A percentile compares a stretch with the other conserved stretches of the same genome.
These are phyloP conservation scores for Saururus chinensis DNA, from an alignment of 164 flowering plant genomes.

Conservation along the genomic window DNA sequence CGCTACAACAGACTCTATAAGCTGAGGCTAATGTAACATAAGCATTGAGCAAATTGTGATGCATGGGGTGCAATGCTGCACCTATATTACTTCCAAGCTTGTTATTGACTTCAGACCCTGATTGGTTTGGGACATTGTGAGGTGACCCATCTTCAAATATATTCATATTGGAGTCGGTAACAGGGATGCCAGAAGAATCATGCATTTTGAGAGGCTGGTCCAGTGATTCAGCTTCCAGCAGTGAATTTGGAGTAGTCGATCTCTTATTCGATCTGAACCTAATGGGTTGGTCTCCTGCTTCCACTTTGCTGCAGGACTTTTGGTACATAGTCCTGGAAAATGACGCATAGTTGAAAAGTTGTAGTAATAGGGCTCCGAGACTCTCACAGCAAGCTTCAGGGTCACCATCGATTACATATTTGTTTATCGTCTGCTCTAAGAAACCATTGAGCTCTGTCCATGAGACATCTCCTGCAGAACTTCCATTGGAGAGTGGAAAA, in stretches of 20 bases:
- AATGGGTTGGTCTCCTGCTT: background rate
- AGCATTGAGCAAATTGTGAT: slow-evolving; percentile 43
- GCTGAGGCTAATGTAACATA: slow-evolving; percentile 56
- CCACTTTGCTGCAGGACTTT: background rate
- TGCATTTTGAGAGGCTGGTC: background rate
- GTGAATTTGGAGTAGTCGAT: background rate
- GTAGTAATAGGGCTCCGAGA: slow-evolving; percentile 23
- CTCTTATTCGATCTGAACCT: background rate
- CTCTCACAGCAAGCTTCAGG: slow-evolving; percentile 46
- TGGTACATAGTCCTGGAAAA: background rate
- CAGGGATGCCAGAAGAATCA: background rate
- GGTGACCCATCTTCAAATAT: background rate
- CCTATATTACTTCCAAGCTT: background rate
- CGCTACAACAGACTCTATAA: slow-evolving; percentile 34
- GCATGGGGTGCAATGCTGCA: slow-evolving; percentile 37
- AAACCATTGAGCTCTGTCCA: slow-evolving; percentile 16
- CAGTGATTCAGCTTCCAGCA: slow-evolving; percentile 10
- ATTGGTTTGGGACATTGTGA: background rate
- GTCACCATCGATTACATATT: slow-evolving; percentile 31
- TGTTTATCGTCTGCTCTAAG: slow-evolving; percentile 35
- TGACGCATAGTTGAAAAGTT: background rate
- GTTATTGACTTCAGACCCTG: background rate
- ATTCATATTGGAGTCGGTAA: background rate
- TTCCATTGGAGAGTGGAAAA: slow-evolving; percentile 1
- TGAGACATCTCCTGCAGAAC: slow-evolving; percentile 11